Evolutionary conservation across 192 early-diverging fungal genomes (phyloP), one percentile per base, ranked within the genome.

Genomic region (Backusella psychrophila): DNA sequence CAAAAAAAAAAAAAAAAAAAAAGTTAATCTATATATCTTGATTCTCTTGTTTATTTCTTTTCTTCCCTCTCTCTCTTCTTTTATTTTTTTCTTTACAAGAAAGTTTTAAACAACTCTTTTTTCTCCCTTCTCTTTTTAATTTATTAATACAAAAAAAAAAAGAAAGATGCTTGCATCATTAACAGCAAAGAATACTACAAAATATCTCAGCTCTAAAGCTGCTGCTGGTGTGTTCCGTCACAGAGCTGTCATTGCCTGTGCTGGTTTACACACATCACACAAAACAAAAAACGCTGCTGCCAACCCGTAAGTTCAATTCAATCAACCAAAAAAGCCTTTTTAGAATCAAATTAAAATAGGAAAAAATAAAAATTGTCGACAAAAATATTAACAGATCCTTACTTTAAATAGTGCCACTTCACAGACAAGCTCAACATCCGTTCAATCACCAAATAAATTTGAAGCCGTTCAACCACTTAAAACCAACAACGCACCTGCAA

Each of bases 141-240:
- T 44, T 52, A 53, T 46, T 14, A 53, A 35, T 9, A 5, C 33
- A 33, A 33, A 34, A 35, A 36, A n/a, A 15, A 36, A 36, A 14
- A 8, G 19, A 33, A 73, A 38, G 42, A 75, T 76, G 75, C 41
- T 76, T 76, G 75, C 75, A 66, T 69, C 74, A 42, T 29, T 42
- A 29, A 69, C 42, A 75, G 74, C 66, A 68, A 67, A 36, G 36
- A 65, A 63, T 11, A 15, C 74, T 19, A 41, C 66, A 42, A 69
- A 26, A 69, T 63, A 42, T 11, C 66, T 69, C 42, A 35, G n/a
- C 19, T 29, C 11, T 29, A 66, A 29, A 9, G 66, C 23, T 69
- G 36, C 26, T 31, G 12, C 66, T 21, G 26, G 66, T 29, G 7
- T 44, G 6, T 59, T 59, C 53, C 74, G 71, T 21, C 71, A 72